A percentile compares a stretch with the other conserved stretches of the same genome.
Conservation (phyloP, 2,329 filamentous ascomycete species). For the Anthostomella pinea region DNA sequence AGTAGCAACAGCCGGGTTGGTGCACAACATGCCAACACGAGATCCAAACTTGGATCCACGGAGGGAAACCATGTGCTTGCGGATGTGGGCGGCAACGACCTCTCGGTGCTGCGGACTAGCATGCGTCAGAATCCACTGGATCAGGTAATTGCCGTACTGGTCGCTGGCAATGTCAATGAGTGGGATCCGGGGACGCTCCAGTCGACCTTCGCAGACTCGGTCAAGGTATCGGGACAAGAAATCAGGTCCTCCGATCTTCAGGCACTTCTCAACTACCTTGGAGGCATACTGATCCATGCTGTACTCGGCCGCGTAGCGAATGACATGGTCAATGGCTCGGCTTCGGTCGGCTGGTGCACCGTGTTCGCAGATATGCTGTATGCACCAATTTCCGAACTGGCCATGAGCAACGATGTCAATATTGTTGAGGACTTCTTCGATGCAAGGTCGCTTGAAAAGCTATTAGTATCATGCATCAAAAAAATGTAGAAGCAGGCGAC, state of each 20-base stretch:
- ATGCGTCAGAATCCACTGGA: constrained; percentile 95
- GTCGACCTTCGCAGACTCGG: constrained; percentile 86
- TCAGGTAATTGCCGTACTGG: constrained; percentile 97
- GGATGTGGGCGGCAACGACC: constrained; percentile 87
- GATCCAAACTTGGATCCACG: constrained; percentile 98
- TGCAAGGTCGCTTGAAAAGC: constrained; percentile 78
- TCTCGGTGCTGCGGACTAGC: constrained; percentile 86
- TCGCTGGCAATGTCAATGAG: constrained; percentile 98
- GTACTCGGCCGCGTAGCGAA: constrained; percentile 90
- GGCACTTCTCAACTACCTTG: constrained; percentile 97
- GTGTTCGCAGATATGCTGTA: constrained; percentile 98
- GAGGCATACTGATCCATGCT: constrained; percentile 99
- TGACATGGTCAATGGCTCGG: constrained; percentile 91
- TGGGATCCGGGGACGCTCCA: constrained; percentile 90
- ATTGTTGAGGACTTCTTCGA: constrained; percentile 91
- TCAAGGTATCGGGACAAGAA: constrained; percentile 92
- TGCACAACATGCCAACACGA: constrained; percentile 97
- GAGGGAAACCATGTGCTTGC: constrained; percentile 99
- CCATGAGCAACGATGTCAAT: constrained; percentile 96
- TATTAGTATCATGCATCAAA: constrained; percentile 11
- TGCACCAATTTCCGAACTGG: constrained; percentile 99
- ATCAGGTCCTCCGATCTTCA: constrained; percentile 90
- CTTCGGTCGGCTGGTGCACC: constrained; percentile 87
- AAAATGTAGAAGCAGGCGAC: constrained; percentile 18
- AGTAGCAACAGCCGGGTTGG: constrained; percentile 85